A percentile compares a stretch with the other conserved stretches of the same genome.
Conservation (phyloP, 2,329 filamentous ascomycete species). For the Botrytis elliptica region DNA sequence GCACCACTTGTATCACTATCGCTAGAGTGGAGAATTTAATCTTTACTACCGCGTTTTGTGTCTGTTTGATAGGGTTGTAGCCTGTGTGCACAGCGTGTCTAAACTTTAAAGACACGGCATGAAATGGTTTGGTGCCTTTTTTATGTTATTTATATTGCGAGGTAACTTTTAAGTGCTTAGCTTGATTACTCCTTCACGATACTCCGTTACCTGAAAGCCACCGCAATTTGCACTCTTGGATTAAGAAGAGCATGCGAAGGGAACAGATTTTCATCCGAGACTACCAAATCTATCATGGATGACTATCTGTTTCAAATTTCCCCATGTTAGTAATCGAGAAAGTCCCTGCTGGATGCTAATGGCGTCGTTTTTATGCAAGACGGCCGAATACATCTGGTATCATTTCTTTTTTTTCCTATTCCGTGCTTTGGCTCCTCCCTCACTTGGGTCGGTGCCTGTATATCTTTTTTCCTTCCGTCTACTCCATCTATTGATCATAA, state of each 20-base stretch:
- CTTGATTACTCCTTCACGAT: neutral
- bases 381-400: constrained; percentile 9
- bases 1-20: constrained; percentile 6
- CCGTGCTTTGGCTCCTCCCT: constrained; percentile 8
- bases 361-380: constrained; percentile 11
- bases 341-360: neutral
- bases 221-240: neutral
- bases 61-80: constrained; percentile 8
- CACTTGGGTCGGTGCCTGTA: neutral
- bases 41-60: neutral
- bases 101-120: constrained; percentile 12
- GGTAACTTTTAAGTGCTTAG: neutral
- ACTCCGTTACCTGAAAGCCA: neutral
- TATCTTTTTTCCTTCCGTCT: constrained; percentile 3
- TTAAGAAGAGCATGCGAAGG: neutral
- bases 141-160: constrained; percentile 1
- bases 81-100: neutral
- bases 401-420: neutral
- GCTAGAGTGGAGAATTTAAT: neutral
- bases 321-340: constrained; percentile 8
- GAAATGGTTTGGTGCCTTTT: neutral
- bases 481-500: neutral
- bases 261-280: constrained; percentile 8
- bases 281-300: neutral
- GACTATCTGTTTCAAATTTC: constrained; percentile 9